These are phyloP conservation scores for Penicillium corylophilum DNA, from an alignment of 2,329 filamentous ascomycete genomes.

Conservation along the genomic window DNA sequence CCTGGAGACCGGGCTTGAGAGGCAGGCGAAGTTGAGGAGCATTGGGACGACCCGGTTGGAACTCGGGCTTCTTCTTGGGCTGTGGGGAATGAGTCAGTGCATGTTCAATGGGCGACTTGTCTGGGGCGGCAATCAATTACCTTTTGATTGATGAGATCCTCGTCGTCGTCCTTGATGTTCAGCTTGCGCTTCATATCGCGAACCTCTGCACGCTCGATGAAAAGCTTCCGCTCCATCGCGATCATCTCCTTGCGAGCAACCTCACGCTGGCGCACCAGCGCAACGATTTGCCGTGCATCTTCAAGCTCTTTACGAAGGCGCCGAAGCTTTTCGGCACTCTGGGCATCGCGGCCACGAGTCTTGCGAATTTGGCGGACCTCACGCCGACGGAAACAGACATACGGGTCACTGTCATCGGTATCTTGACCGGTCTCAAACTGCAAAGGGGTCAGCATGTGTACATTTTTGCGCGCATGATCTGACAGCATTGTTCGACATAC, in stretches of 20 bases:
- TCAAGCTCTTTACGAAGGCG: constrained; percentile 88
- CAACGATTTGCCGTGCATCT: constrained; percentile 77
- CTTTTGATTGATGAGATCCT: constrained; percentile 93
- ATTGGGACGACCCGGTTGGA: constrained; percentile 58
- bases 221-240: constrained; percentile 71
- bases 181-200: constrained; percentile 87
- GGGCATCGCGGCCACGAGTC: constrained; percentile 87
- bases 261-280: constrained; percentile 77
- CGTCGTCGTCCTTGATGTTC: constrained; percentile 87
- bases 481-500: constrained; percentile 26
- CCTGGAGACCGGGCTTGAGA: constrained; percentile 67
- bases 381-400: constrained; percentile 94
- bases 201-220: constrained; percentile 76
- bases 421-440: constrained; percentile 88
- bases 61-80: constrained; percentile 70
- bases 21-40: constrained; percentile 68
- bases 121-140: constrained; percentile 50
- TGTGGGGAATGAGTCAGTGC: constrained; percentile 49
- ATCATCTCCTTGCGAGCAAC: constrained; percentile 74
- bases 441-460: constrained; percentile 17
- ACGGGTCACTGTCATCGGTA: constrained; percentile 92
- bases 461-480: not conserved
- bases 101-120: constrained; percentile 27
- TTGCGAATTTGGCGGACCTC: constrained; percentile 94
- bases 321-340: constrained; percentile 92